Percentiles rank a stretch among this genome's conserved stretches.
phyloP scores from a whole-genome alignment of 176 grass and related monocot species.

The Aegilops tauschii region DNA sequence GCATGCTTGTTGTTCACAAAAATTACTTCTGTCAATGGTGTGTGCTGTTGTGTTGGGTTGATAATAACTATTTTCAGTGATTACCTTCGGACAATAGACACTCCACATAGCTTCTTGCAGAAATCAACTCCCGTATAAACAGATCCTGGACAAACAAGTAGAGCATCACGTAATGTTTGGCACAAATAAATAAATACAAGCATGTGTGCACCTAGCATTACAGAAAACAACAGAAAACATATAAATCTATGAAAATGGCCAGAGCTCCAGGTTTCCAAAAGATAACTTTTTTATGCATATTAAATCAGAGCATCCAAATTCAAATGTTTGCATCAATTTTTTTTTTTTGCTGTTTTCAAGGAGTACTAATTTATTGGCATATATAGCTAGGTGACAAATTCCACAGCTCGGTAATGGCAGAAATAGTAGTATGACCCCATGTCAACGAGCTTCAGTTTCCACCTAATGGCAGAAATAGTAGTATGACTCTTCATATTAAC shows the following conservation, averaged over 20 bases:
- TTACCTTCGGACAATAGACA: conserved; percentile 95
- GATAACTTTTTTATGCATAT: neutral
- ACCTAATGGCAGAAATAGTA: neutral
- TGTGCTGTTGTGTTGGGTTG: neutral
- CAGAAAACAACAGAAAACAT: neutral
- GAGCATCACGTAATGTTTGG: neutral
- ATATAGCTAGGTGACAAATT: neutral
- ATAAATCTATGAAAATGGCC: neutral
- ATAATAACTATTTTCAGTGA: conserved; percentile 25
- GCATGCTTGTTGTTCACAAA: neutral
- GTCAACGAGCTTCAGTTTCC: neutral
- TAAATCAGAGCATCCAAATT: neutral
- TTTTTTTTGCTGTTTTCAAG: neutral
- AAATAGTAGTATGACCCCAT: neutral
- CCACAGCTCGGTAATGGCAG: neutral
- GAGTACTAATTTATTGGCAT: neutral
- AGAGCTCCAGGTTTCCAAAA: neutral
- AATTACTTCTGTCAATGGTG: neutral
- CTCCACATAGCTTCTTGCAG: conserved; percentile 97
- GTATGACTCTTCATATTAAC: neutral
- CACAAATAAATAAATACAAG: neutral
- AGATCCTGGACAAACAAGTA: conserved; percentile 53
- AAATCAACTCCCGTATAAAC: conserved; percentile 89
- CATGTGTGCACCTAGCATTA: conserved; percentile 2
- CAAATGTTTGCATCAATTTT: too few relatives aligned